Evolutionary conservation across 768 basidiomycete species (phyloP).

Genomic region (Gyrodon lividus): DNA sequence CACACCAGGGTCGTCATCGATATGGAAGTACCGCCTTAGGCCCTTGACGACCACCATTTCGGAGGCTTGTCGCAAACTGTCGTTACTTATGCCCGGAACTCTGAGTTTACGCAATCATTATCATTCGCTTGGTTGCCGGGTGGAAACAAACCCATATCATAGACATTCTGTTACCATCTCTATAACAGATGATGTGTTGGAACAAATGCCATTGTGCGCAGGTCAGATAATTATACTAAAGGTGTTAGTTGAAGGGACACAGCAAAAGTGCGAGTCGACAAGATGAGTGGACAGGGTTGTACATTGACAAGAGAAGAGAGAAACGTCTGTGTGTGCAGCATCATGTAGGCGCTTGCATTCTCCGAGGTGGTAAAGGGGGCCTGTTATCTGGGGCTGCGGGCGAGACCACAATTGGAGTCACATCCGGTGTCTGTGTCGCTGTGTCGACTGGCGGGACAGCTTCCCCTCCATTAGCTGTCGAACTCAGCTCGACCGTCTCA

Average conservation of each 20-base stretch:
- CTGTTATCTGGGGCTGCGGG: constrained; percentile 12
- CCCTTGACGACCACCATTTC: constrained; percentile 7
- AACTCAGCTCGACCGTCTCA: constrained; percentile 29
- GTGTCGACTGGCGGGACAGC: constrained; percentile 1
- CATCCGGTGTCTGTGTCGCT: neutral
- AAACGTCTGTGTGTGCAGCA: neutral
- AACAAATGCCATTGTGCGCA: too few relatives aligned
- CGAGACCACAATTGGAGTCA: constrained; percentile 4
- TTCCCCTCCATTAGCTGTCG: constrained; percentile 8
- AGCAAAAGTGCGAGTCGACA: neutral
- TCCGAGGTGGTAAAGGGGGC: constrained; percentile 38
- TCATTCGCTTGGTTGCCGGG: too few relatives aligned
- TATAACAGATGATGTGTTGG: too few relatives aligned
- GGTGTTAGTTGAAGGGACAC: neutral
- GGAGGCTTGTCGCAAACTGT: constrained; percentile 1
- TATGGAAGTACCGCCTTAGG: too few relatives aligned
- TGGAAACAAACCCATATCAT: too few relatives aligned
- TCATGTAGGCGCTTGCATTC: constrained; percentile 15
- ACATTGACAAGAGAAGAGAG: neutral
- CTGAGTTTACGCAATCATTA: neutral
- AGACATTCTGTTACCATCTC: too few relatives aligned
- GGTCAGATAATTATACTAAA: too few relatives aligned
- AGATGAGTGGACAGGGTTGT: constrained; percentile 2
- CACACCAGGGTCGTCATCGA: neutral
- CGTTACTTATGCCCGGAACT: neutral